Evolutionary conservation across 73 alveolate genomes (phyloP), one percentile per base, ranked within the genome.

Genomic region (Paramecium bursaria): DNA sequence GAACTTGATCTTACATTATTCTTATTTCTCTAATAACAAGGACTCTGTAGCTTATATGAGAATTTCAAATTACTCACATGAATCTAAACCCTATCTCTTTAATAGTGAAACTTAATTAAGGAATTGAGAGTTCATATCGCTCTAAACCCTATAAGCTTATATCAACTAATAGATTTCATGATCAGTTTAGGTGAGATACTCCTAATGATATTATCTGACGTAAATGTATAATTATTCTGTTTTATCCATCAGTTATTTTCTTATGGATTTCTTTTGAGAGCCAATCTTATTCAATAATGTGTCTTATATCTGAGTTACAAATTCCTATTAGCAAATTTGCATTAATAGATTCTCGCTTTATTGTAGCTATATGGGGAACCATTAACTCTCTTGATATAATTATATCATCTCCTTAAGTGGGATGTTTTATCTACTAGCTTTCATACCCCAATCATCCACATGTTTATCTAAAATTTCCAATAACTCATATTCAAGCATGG

Each of bases 341-440:
- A 26, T 25, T 39, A 67, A 0, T 2, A 67, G 22, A 14, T 31
- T 19, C 39, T 67, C 44, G 17, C 14, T 15, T 39, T 67, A n/a
- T 17, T 53, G 82, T 7, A 67, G 44, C 7, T 15, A 10, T 15
- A 67, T 15, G 7, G 82, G 82, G 2, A 67, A 23, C 82, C 82
- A 67, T 67, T 67, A 53, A 67, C 61, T 67, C 44, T 33, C 53
- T 0, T 53, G 19, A 67, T 33, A 67, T 1, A 31, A 27, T 14
- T 53, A 13, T 30, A 57, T 57, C 51, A 57, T 14, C 33, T 57
- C 26, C 17, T 46, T 46, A 2, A 46, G 52, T 46, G 13, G 14
- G 14, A 46, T 46, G 52, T 46, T 46, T 46, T n/a, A 46, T 19
- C 44, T 67, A 21, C 35, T 14, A 19, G 44, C 44, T 42, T 39